phyloP scores from a whole-genome alignment of 2,329 filamentous ascomycete genomes.

The Ceratocystis albifundus region DNA sequence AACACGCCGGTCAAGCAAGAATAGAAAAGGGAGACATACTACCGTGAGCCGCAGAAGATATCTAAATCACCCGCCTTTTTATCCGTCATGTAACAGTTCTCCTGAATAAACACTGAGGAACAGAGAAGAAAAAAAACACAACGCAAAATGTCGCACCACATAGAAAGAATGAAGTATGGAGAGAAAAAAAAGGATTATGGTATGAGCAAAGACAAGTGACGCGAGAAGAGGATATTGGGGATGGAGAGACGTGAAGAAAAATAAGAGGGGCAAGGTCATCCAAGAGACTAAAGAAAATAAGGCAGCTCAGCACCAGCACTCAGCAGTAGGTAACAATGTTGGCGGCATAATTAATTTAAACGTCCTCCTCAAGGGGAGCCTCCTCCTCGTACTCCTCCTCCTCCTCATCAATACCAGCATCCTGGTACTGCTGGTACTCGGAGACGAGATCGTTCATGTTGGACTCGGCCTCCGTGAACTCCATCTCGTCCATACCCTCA shows the following conservation, averaged over 20 bases:
- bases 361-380: constrained; percentile 61
- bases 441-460: constrained; percentile 99
- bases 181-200: constrained; percentile 23
- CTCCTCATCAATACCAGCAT: constrained; percentile 91
- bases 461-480: constrained; percentile 99
- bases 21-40: not conserved
- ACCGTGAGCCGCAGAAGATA: constrained; percentile 30
- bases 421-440: constrained; percentile 99
- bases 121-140: constrained; percentile 24
- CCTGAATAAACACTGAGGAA: constrained; percentile 23
- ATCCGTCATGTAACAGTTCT: constrained; percentile 25
- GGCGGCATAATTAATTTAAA: constrained; percentile 30
- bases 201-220: constrained; percentile 24
- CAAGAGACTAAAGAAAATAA: constrained; percentile 21
- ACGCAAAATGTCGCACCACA: constrained; percentile 15
- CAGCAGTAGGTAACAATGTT: constrained; percentile 1
- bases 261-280: constrained; percentile 16
- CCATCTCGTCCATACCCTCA: constrained; percentile 99
- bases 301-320: constrained; percentile 8
- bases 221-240: constrained; percentile 12
- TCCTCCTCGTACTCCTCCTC: constrained; percentile 95
- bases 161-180: constrained; percentile 6
- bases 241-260: constrained; percentile 15
- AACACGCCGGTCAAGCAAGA: constrained; percentile 10
- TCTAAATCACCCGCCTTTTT: constrained; percentile 31